Evolutionary conservation across 495 filamentous ascomycete genomes (phyloP), one percentile per base, ranked within the genome.

Genomic region (Xylaria palmicola): DNA sequence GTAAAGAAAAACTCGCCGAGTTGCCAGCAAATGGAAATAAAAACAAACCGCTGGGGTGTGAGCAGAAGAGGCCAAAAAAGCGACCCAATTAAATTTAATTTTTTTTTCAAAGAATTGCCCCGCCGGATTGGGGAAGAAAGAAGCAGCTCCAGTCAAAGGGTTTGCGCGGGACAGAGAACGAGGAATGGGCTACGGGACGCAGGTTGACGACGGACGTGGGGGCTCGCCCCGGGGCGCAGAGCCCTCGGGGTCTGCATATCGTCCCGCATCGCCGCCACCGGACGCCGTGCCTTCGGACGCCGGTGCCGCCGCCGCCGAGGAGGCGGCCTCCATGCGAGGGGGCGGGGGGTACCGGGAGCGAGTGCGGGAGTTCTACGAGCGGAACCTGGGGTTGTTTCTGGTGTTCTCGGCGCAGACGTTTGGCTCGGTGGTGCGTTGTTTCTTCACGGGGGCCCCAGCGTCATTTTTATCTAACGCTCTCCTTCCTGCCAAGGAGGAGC

Each of bases 321-420:
- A 44, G 26, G 13, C 37, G 26, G 39, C 13, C 10, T 13, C 57
- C 9, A 17, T 17, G n/a, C 26, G 17, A 32, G 47, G 19, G 15
- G 17, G 22, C 39, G 40, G 15, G 7, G 24, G 39, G 13, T 47
- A n/a, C n/a, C 20, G 43, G 44, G n/a, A 30, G 9, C 12, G n/a
- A 40, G 4, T 44, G 3, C 41, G 12, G 17, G 40, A 22, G 7
- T 71, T 72, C 22, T 68, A 64, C 24, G 64, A 70, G 26, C 67
- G 66, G 51, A 90, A 90, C 62, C 86, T 89, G 54, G 90, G 90
- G 4, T 74, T 91, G 62, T 78, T 84, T 19, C 74, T 91, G 30
- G 85, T 93, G 37, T 68, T 91, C 45, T n/a, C 90, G 20, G 81
- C 89, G 32, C 88, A 92, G 72, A 77, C 90, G 36, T 92, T 92